Evolutionary conservation across 2,329 filamentous ascomycete species (phyloP), one percentile per base, ranked within the genome.

Genomic region (Hymenoscyphus scutula): DNA sequence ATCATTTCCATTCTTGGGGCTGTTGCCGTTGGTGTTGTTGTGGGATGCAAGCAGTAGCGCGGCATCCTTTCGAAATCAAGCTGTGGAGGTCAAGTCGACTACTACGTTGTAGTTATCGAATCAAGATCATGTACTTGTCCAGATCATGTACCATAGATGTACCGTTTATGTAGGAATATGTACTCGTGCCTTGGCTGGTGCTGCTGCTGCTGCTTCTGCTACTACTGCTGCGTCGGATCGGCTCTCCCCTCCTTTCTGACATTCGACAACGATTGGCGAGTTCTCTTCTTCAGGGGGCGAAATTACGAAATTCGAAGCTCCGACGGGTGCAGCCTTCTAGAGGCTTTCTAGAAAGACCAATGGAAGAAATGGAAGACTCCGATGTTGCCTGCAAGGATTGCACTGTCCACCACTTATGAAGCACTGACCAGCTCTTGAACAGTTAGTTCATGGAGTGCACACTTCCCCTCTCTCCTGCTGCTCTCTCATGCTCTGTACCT

Each of bases 251-350:
- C 45, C 41, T 10, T 19, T 10, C n/a, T n/a, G n/a, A n/a, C n/a
- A n/a, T n/a, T n/a, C n/a, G 19, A 48, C 10, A 48, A 23, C 45
- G 45, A 48, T 48, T 48, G 45, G 45, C 45, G 45, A 48, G 45
- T 25, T 23, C n/a, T 13, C n/a, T 23, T 25, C 10, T 13, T 48
- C 23, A 19, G 23, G 45, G 45, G 45, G 45, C 10, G 45, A 48
- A 48, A 13, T 23, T 6, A 4, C 6, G 27, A n/a, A n/a, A n/a
- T n/a, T n/a, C n/a, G 15, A 34, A 48, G 45, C 45, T 48, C 19
- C 4, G 45, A 13, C 45, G 45, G 19, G 2, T 48, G 23, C 5
- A 11, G 41, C 4, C 45, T 48, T 48, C 45, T 23, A 25, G 45
- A 48, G 5, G 3, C 2, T 23, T 23, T 48, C 45, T 48, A 11